Conservation (phyloP, 306 rosid species). For the Glycine soja region DNA sequence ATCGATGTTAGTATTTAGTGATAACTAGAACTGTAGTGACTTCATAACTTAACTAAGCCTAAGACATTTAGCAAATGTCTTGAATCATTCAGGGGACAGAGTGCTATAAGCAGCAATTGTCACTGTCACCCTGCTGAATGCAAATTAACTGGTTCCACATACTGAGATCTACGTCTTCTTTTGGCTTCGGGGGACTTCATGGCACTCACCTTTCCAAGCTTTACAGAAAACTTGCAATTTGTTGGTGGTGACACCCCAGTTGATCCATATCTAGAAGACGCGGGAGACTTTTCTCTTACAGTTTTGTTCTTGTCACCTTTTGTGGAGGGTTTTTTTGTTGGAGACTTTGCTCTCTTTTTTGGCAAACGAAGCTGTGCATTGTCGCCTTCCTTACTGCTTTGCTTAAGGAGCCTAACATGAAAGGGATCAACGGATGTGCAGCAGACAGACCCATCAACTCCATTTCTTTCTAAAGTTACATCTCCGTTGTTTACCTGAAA, state of each 20-base stretch:
- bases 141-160: conserved; percentile 61
- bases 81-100: too few species aligned
- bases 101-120: too few species aligned
- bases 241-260: conserved; percentile 45
- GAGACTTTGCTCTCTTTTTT: conserved; percentile 71
- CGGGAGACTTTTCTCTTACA: conserved; percentile 50
- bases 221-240: conserved; percentile 63
- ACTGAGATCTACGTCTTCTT: conserved; percentile 70
- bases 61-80: conserved; percentile 48
- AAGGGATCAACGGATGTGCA: conserved; percentile 72
- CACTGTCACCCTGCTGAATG: conserved; percentile 54
- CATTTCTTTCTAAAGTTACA: conserved; percentile 66
- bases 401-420: conserved; percentile 65
- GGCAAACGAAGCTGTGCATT: conserved; percentile 44
- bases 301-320: conserved; percentile 49
- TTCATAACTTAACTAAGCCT: conserved; percentile 13
- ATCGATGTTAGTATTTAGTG: conserved; percentile 39
- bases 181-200: conserved; percentile 73
- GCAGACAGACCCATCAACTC: conserved; percentile 60
- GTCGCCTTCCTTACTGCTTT: conserved; percentile 52
- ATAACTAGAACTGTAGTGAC: conserved; percentile 43
- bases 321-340: conserved; percentile 49
- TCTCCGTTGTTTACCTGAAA: conserved; percentile 91
- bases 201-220: conserved; percentile 61
- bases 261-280: conserved; percentile 46